Percentiles rank a stretch among this genome's conserved stretches.
Conservation (phyloP, 2,329 filamentous ascomycete species). For the Xylariaceae sp. region DNA sequence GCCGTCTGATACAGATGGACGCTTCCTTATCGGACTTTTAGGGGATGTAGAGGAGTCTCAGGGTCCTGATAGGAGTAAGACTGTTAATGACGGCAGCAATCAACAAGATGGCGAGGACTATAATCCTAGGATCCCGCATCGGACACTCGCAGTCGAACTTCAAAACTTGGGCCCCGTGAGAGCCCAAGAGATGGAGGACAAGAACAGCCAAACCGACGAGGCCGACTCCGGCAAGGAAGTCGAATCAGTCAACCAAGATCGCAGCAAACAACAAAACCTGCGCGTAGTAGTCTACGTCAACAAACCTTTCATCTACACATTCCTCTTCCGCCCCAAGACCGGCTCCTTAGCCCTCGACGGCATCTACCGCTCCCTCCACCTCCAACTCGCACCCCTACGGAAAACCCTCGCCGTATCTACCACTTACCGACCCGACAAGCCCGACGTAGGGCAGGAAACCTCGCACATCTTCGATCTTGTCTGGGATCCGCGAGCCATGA, state of each 20-base stretch:
- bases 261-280: constrained; percentile 52
- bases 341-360: constrained; percentile 51
- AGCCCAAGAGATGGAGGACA: constrained; percentile 42
- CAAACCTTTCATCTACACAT: constrained; percentile 70
- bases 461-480: constrained; percentile 56
- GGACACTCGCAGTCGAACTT: constrained; percentile 63
- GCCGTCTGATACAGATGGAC: constrained; percentile 32
- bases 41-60: constrained; percentile 54
- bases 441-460: constrained; percentile 32
- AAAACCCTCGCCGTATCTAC: constrained; percentile 54
- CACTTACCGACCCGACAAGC: constrained; percentile 49
- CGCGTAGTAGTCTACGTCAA: constrained; percentile 69
- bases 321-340: constrained; percentile 62
- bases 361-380: constrained; percentile 55
- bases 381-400: constrained; percentile 55
- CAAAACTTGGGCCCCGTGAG: constrained; percentile 42
- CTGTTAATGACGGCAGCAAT: constrained; percentile 30
- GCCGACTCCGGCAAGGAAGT: constrained; percentile 18
- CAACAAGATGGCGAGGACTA: constrained; percentile 30
- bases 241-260: constrained; percentile 44
- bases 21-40: constrained; percentile 63
- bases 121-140: constrained; percentile 54
- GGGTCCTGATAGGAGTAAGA: constrained; percentile 7
- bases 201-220: constrained; percentile 38
- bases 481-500: constrained; percentile 54